These are phyloP conservation scores for Andrographis paniculata DNA, from an alignment of 305 asterid species.

Conservation along the genomic window DNA sequence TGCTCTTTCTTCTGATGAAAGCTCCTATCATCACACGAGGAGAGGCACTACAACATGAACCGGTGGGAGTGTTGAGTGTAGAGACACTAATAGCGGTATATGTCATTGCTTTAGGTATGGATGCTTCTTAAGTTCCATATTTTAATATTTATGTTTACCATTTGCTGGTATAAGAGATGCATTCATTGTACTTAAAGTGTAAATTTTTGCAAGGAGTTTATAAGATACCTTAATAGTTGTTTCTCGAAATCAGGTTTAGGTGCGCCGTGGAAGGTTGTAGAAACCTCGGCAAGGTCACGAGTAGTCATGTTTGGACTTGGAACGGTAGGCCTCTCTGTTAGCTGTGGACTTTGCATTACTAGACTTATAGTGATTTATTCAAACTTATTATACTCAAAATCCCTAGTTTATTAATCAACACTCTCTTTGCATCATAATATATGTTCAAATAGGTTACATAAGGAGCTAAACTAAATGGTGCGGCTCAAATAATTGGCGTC, in stretches of 20 bases:
- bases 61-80: too few relatives aligned
- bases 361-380: background rate
- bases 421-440: constrained; percentile 6
- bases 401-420: constrained; percentile 6
- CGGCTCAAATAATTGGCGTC: constrained; percentile 81
- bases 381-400: constrained; percentile 1
- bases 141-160: too few relatives aligned
- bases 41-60: too few relatives aligned
- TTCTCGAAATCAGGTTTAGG: constrained; percentile 58
- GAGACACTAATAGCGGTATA: too few relatives aligned
- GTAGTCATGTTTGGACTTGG: constrained; percentile 91
- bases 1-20: too few relatives aligned
- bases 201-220: background rate
- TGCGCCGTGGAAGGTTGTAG: constrained; percentile 98
- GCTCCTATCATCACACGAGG: too few relatives aligned
- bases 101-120: too few relatives aligned
- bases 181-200: too few relatives aligned
- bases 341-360: constrained; percentile 22
- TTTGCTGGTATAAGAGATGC: too few relatives aligned
- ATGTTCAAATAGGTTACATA: constrained; percentile 64
- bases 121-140: too few relatives aligned
- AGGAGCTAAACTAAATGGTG: constrained; percentile 87
- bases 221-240: constrained; percentile 10
- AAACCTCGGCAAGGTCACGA: constrained; percentile 68
- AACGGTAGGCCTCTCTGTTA: constrained; percentile 93